Percentiles rank a stretch among this genome's conserved stretches.
Conservation (phyloP, 2,329 filamentous ascomycete genomes). For the Raffaelea arxii region DNA sequence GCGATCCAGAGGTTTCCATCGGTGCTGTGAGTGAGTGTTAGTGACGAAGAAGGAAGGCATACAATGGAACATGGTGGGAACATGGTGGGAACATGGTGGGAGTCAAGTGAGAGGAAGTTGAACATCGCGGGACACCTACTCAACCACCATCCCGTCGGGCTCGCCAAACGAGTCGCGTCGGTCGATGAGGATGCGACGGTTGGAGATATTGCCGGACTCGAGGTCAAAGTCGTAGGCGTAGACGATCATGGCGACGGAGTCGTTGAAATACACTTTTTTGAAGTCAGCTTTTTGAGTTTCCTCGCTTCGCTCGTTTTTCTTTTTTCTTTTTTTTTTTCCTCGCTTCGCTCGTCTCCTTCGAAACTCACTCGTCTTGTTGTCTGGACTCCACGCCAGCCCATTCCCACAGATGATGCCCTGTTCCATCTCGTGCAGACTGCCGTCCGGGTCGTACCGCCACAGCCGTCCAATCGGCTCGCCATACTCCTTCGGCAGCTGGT, state of each 20-base stretch:
- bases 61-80: background rate
- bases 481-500: background rate
- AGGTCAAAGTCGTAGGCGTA: background rate
- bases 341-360: too few species aligned
- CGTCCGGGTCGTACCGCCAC: background rate
- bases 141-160: background rate
- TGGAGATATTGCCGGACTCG: background rate
- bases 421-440: background rate
- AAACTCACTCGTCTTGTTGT: background rate
- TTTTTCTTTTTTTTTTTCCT: too few species aligned
- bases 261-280: background rate
- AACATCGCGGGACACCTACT: background rate
- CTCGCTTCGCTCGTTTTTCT: too few species aligned
- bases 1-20: background rate
- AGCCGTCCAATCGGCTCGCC: background rate
- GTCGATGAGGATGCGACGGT: background rate
- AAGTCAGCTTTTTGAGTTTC: background rate
- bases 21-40: background rate
- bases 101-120: too few species aligned
- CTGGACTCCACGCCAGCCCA: background rate
- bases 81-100: too few species aligned
- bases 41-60: background rate
- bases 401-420: background rate
- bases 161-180: background rate
- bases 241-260: background rate